phyloP scores from a whole-genome alignment of 768 basidiomycete genomes.

The Myochromella boudieri region DNA sequence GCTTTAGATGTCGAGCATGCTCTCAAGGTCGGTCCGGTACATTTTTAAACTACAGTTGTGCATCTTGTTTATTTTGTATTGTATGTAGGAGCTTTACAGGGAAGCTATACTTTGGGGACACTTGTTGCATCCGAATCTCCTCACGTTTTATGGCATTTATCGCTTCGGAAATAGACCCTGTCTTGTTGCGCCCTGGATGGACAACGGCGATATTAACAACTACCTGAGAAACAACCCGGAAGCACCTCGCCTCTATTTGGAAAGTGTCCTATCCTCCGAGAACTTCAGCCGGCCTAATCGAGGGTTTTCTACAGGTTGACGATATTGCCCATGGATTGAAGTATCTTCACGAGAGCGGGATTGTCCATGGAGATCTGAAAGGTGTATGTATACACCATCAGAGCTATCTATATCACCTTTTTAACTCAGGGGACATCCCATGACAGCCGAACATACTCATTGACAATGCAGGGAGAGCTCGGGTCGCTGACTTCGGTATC shows the following conservation, averaged over 20 bases:
- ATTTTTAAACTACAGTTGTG: background rate
- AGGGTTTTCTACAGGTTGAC: too few relatives aligned
- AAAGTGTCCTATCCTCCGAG: background rate
- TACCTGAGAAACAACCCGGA: background rate
- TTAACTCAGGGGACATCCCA: background rate
- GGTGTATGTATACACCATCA: slow-evolving; percentile 32
- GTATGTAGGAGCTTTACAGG: too few relatives aligned
- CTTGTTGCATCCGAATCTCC: background rate
- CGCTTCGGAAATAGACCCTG: background rate
- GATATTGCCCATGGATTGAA: slow-evolving; percentile 31
- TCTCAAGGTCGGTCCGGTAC: slow-evolving; percentile 1
- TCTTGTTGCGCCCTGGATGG: slow-evolving; percentile 3
- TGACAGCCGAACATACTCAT: slow-evolving; percentile 25
- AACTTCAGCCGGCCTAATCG: too few relatives aligned
- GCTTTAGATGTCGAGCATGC: background rate
- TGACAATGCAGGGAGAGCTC: slow-evolving; percentile 13
- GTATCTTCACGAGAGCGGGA: slow-evolving; percentile 31
- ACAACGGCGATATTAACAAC: background rate
- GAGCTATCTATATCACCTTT: background rate
- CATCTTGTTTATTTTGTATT: too few relatives aligned
- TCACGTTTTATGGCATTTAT: slow-evolving; percentile 1
- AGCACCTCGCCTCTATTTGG: background rate
- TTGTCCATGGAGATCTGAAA: too few relatives aligned
- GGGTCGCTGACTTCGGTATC: slow-evolving; percentile 24
- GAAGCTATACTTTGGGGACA: slow-evolving; percentile 2